Conservation (phyloP, 2,329 filamentous ascomycete species). For the Fusarium sp. region DNA sequence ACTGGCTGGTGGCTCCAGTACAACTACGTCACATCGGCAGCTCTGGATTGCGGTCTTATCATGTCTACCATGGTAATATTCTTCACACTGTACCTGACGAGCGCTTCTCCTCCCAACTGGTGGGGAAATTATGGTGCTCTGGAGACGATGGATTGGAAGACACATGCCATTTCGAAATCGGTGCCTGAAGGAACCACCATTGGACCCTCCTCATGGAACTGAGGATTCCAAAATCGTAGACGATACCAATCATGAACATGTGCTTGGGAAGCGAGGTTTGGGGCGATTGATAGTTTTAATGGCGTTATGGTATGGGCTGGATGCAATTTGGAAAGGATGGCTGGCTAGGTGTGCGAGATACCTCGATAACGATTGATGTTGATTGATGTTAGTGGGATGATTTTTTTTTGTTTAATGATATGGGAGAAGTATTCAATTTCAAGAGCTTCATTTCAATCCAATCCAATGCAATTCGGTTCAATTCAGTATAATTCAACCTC, state of each 20-base stretch:
- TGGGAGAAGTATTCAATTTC: not conserved
- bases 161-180: conserved; percentile 56
- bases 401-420: not conserved
- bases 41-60: conserved; percentile 74
- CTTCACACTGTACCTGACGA: conserved; percentile 72
- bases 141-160: conserved; percentile 59
- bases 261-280: conserved; percentile 24
- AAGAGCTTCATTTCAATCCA: not conserved
- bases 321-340: conserved; percentile 30
- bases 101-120: conserved; percentile 67
- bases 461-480: not conserved
- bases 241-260: conserved; percentile 4
- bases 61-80: conserved; percentile 76
- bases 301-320: conserved; percentile 38
- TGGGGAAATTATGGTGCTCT: conserved; percentile 66
- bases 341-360: conserved; percentile 38
- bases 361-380: conserved; percentile 45
- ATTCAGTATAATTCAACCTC: not conserved
- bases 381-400: conserved; percentile 5
- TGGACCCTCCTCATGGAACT: conserved; percentile 63
- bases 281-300: conserved; percentile 18
- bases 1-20: conserved; percentile 82
- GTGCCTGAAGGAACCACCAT: conserved; percentile 60
- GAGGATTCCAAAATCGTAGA: not conserved
- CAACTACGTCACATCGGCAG: conserved; percentile 80